Evolutionary conservation across 768 basidiomycete species (phyloP), one percentile per base, ranked within the genome.

Genomic region (Amanita polypyramis): DNA sequence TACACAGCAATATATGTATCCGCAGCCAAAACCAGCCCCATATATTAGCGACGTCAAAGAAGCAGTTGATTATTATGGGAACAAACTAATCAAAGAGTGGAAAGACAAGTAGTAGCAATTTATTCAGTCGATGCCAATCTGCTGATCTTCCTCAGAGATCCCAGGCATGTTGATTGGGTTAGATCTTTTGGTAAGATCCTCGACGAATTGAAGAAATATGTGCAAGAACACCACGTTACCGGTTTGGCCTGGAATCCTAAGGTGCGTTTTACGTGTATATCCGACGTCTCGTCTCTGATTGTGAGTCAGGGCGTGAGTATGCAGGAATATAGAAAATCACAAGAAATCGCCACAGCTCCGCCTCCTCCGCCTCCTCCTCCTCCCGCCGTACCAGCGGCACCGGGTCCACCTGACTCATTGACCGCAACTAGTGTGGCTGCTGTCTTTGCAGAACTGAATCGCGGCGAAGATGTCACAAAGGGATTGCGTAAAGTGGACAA

Each of bases 401-500:
- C 32, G 12, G 32, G 32, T 2, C 68, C 79, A 3, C 64, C 76
- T 15, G 57, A 72, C 11, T 62, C 69, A 2, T 65, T 69, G 2
- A 67, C 76, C 21, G 67, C 63, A 2, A 78, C 77, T 2, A 82
- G 85, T 10, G 73, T 75, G 12, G 79, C 80, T 9, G 86, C 87
- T 3, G 86, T 99, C 20, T 94, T 99, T 48, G 90, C 92, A 1
- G 78, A 91, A 47, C 67, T 99, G 39, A 97, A 97, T 60, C 77
- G 84, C 35, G 94, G 95, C 0, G 87, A 82, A 52, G 82, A 84
- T 3, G 83, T 99, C 29, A 98, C 95, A 5, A 88, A 86, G 60
- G 82, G 87, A 9, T 64, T 99, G 56, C 82, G 85, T 55, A 97
- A 96, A 63, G 96, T 99, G 23, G 89, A 93, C 60, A 85, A 82